Evolutionary conservation across 306 rosid species (phyloP).

Genomic region (Hylodesmum podocarpum): DNA sequence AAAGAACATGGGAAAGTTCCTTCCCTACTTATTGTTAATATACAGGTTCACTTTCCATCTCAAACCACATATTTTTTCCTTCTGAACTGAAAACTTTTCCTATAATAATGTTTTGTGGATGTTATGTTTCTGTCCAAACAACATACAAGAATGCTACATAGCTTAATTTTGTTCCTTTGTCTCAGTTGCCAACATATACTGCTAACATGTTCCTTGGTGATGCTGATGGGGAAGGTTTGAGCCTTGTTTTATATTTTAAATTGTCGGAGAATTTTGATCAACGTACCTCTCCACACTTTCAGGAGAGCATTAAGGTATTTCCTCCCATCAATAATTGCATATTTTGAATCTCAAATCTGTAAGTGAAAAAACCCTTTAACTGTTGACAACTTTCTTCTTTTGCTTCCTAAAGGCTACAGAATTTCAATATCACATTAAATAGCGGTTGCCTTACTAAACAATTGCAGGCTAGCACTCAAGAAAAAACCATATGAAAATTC

Average conservation of each 20-base stretch:
- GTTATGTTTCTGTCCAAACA: not conserved
- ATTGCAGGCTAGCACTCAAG: not conserved
- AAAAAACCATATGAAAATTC: not conserved
- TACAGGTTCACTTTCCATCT: slow-evolving; percentile 52
- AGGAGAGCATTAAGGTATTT: slow-evolving; percentile 62
- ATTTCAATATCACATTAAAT: not conserved
- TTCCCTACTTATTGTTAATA: slow-evolving; percentile 65
- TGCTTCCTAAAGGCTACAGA: not conserved
- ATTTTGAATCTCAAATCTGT: not conserved
- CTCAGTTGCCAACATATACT: slow-evolving; percentile 69
- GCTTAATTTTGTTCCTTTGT: not conserved
- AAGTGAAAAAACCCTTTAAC: not conserved
- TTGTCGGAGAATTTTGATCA: slow-evolving; percentile 55
- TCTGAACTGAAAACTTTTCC: not conserved
- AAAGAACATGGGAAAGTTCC: slow-evolving; percentile 61
- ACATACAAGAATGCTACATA: not conserved
- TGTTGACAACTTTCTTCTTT: not conserved
- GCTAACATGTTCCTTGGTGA: slow-evolving; percentile 60
- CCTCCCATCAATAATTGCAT: not conserved
- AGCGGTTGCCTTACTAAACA: not conserved
- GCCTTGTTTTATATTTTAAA: slow-evolving; percentile 71
- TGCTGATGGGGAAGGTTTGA: slow-evolving; percentile 72
- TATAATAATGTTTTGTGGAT: not conserved
- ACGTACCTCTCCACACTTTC: slow-evolving; percentile 52
- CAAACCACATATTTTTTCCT: not conserved